phyloP scores from a whole-genome alignment of 129 eudicot species.

The Artemisia annua region DNA sequence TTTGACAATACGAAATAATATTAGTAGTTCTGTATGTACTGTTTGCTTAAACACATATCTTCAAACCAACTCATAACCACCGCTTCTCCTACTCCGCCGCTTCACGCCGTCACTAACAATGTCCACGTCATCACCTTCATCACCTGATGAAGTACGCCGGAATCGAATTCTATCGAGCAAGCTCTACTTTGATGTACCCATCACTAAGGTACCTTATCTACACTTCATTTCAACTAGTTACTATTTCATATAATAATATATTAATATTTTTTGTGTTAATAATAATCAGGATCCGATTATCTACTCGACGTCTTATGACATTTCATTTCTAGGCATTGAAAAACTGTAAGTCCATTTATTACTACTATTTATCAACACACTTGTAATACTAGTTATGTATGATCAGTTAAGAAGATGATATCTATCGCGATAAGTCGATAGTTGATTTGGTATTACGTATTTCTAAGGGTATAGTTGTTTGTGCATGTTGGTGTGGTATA shows the following conservation, averaged over 20 bases:
- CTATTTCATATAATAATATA: not conserved
- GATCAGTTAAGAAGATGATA: too few relatives aligned
- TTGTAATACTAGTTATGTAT: not conserved
- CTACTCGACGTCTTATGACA: slow-evolving; percentile 76
- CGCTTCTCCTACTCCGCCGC: slow-evolving; percentile 22
- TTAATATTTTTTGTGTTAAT: not conserved
- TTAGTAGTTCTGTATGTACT: too few relatives aligned
- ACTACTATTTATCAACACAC: not conserved
- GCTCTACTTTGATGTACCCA: slow-evolving; percentile 75
- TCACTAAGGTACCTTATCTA: slow-evolving; percentile 44
- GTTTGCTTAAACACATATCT: slow-evolving; percentile 1
- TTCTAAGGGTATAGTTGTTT: too few relatives aligned
- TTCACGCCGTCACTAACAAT: slow-evolving; percentile 16
- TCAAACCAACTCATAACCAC: slow-evolving; percentile 17
- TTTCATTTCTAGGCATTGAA: slow-evolving; percentile 80
- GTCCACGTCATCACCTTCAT: slow-evolving; percentile 31
- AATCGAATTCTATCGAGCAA: slow-evolving; percentile 63
- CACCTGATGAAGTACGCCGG: slow-evolving; percentile 49
- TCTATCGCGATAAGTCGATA: too few relatives aligned
- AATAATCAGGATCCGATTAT: slow-evolving; percentile 67
- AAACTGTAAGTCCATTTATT: slow-evolving; percentile 64
- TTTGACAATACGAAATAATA: too few relatives aligned
- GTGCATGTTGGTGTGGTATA: too few relatives aligned
- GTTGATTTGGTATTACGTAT: too few relatives aligned
- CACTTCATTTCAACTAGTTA: not conserved